Evolutionary conservation across 768 basidiomycete species (phyloP), one percentile per base, ranked within the genome.

Genomic region (Suillus luteus): DNA sequence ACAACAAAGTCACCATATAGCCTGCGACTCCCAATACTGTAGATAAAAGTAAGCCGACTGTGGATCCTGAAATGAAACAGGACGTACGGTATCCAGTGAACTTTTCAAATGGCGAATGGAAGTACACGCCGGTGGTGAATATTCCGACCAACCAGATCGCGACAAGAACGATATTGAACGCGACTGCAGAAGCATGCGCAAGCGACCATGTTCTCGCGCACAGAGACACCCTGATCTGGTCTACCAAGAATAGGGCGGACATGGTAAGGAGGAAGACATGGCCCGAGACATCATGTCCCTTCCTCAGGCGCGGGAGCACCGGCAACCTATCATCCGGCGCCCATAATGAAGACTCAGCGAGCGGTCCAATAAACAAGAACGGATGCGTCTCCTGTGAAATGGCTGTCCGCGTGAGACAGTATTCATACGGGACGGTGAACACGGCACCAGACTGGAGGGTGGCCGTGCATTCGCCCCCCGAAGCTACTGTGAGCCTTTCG

Each of bases 231-330:
- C 81, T 77, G 38, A 96, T 74, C 74, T 95, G 91, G 71, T 93
- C 87, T 10, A 85, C 82, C 48, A 98, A 83, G 74, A 97, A 91
- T 31, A 96, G 79, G 15, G 83, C 78, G 15, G 88, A 81, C 80
- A 96, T 84, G 2, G 90, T 90, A 66, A 98, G 83, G 65, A 99
- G 83, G 79, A 97, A 98, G 37, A 95, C 81, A 72, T 98, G 96
- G 8, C 96, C 96, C 0, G 94, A 96, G 15, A 98, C 86, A 70
- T 99, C 96, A 73, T 97, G 95, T 0, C 96, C 96, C 48, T 81
- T 84, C 60, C 86, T 82, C 66, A 96, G 77, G 35, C 90, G 79
- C 10, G 95, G 92, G 0, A 77, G 77, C 0, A 72, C 75, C 35
- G 71, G 73, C 84, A 83, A 89, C 15, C 77, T 80, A 2, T 55